Base-by-base conservation (phyloP, 2,329 filamentous ascomycete species). In the Cercospora nicotianae region DNA sequence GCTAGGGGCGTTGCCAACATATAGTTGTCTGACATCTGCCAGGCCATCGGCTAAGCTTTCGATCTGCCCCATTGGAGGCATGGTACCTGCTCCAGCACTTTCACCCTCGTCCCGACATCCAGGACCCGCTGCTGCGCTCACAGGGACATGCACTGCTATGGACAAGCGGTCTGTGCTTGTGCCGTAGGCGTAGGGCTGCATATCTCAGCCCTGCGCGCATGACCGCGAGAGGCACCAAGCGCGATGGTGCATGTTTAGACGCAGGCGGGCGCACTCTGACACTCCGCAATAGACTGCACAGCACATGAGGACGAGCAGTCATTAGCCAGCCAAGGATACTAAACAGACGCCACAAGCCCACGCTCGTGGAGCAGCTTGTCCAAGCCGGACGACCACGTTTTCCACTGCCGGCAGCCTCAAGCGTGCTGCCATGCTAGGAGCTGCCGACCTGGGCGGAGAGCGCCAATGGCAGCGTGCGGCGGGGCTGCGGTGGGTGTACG, bases 61-160 rank as follows among this genome's bases (percentile, higher is more conserved):
- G 62, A 68, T 65, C 66, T 65, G 66, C 57, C 36, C 58, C 59
- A 65, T 63, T 53, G 57, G 28, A 60, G 23, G 66, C 61, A 67
- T 67, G 55, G 60, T 63, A 64, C 48, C 62, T 67, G 51, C 65
- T 67, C 59, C 51, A 67, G 51, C 53, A 59, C 30, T 60, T 42
- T 59, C 55, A 60, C 60, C 65, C 51, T 57, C 51, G 23, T 53
- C 55, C 62, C 62, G 33, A 20, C 18, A 2, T 16, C 62, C 51
- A n/a, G 61, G 51, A 53, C 36, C 62, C 62, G 55, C 62, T 64
- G 48, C 51, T 57, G 31, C 62, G 62, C 51, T 58, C 51, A 45
- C 62, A 64, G 62, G 62, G 62, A 58, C 48, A 57, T 58, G 62
- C 62, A 64, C 48, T 64, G 62, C 62, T 39, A 45, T 64, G 31